Percentiles rank a stretch among this genome's conserved stretches.
These are phyloP conservation scores for Argentina anserina DNA, from an alignment of 306 rosid genomes.

Conservation along the genomic window DNA sequence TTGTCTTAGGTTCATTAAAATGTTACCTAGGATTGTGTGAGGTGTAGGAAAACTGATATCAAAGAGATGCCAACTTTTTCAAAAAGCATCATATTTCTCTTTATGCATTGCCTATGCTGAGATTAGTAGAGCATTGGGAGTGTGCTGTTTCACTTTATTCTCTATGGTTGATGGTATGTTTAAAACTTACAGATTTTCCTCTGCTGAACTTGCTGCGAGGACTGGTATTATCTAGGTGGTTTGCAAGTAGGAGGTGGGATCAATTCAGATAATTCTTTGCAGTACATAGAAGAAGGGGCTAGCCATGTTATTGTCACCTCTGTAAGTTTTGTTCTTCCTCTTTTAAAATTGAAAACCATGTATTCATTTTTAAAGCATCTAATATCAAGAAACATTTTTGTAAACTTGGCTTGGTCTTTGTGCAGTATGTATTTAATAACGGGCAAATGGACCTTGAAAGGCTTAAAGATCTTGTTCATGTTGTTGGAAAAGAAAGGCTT, in stretches of 20 bases:
- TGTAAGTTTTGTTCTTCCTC: constrained; percentile 38
- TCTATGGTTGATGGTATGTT: constrained; percentile 41
- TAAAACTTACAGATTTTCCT: constrained; percentile 57
- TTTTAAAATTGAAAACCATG: not conserved
- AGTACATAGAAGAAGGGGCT: constrained; percentile 83
- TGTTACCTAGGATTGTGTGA: not conserved
- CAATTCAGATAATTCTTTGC: constrained; percentile 73
- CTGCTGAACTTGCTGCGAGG: constrained; percentile 61
- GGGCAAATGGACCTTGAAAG: constrained; percentile 88
- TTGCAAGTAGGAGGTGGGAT: constrained; percentile 97
- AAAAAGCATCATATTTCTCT: not conserved
- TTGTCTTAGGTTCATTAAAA: not conserved
- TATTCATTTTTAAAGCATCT: not conserved
- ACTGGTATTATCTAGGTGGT: constrained; percentile 61
- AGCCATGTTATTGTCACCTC: constrained; percentile 96
- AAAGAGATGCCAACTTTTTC: not conserved
- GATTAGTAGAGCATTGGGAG: not conserved
- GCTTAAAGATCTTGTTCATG: constrained; percentile 71
- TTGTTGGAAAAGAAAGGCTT: constrained; percentile 83
- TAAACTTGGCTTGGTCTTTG: not conserved
- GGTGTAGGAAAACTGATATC: not conserved
- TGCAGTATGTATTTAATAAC: constrained; percentile 82
- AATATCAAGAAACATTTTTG: not conserved
- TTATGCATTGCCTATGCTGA: not conserved
- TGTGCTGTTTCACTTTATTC: constrained; percentile 10